These are phyloP conservation scores for Trypanosoma mega DNA, from an alignment of 208 protist species.

Conservation along the genomic window DNA sequence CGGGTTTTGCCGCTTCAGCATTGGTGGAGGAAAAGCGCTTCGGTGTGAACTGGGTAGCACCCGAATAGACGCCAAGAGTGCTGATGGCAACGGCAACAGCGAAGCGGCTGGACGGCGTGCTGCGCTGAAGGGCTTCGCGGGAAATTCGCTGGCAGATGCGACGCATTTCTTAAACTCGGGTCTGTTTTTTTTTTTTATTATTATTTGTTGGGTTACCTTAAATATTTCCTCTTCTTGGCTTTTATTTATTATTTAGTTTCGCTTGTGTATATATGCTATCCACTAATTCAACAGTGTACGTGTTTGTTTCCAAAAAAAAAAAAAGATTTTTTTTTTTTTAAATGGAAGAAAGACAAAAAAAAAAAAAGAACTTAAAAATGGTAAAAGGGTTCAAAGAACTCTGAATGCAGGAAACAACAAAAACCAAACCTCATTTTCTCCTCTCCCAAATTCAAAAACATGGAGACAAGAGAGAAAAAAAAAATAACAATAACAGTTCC, in stretches of 20 bases:
- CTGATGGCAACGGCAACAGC: constrained; percentile 12
- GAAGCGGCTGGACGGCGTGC: constrained; percentile 9
- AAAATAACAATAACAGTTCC: constrained; percentile 12
- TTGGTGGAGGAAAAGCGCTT: constrained; percentile 27
- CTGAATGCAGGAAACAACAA: constrained; percentile 3
- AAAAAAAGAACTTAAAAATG: constrained; percentile 21
- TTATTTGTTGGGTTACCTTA: not conserved
- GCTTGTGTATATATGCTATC: not conserved
- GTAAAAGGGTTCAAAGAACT: not conserved
- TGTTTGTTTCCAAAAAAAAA: constrained; percentile 9
- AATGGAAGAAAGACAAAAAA: constrained; percentile 3
- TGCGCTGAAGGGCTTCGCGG: constrained; percentile 11
- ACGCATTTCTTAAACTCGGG: constrained; percentile 44
- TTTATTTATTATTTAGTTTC: constrained; percentile 4
- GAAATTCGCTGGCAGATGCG: constrained; percentile 35
- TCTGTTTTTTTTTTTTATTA: constrained; percentile 1
- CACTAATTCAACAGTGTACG: not conserved
- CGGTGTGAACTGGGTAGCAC: not conserved
- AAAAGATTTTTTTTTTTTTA: constrained; percentile 1
- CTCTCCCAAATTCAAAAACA: not conserved
- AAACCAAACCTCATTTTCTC: not conserved
- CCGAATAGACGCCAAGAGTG: constrained; percentile 21
- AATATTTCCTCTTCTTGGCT: not conserved
- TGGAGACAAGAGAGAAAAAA: constrained; percentile 5
- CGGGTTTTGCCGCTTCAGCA: constrained; percentile 20